These are phyloP conservation scores for Phaeomoniella chlamydospora DNA, from an alignment of 2,329 filamentous ascomycete genomes.

Conservation along the genomic window DNA sequence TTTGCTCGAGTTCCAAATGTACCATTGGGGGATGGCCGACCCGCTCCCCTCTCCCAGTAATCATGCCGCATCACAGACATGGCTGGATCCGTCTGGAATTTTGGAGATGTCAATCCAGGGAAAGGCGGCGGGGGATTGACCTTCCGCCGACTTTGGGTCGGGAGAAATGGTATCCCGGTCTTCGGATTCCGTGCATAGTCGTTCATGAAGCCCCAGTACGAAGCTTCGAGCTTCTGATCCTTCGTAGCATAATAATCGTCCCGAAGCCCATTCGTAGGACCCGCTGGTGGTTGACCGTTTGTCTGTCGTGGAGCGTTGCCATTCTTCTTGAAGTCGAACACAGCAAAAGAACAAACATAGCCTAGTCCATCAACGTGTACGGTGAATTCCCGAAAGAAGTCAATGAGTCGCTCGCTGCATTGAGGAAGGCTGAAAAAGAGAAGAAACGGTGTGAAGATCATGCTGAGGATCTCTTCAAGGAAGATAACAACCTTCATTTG, in stretches of 20 bases:
- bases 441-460: conserved; percentile 81
- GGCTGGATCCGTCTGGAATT: conserved; percentile 41
- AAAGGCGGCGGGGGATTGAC: conserved; percentile 68
- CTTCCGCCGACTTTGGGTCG: conserved; percentile 37
- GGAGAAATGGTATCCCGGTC: conserved; percentile 47
- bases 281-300: conserved; percentile 14
- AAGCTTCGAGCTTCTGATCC: conserved; percentile 96
- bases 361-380: conserved; percentile 92
- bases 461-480: conserved; percentile 78
- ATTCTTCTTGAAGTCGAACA: conserved; percentile 90
- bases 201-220: conserved; percentile 87
- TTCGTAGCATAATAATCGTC: conserved; percentile 92
- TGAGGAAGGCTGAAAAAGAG: conserved; percentile 74
- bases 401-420: conserved; percentile 83
- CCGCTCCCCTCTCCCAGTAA: conserved; percentile 9
- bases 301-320: conserved; percentile 24
- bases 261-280: conserved; percentile 35
- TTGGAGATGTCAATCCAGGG: conserved; percentile 54
- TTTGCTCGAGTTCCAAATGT: not conserved
- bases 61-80: conserved; percentile 28
- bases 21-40: conserved; percentile 3
- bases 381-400: conserved; percentile 97
- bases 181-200: conserved; percentile 71
- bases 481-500: conserved; percentile 89
- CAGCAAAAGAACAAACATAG: conserved; percentile 92